phyloP scores from a whole-genome alignment of 768 basidiomycete species.

The Obba rivulosa region DNA sequence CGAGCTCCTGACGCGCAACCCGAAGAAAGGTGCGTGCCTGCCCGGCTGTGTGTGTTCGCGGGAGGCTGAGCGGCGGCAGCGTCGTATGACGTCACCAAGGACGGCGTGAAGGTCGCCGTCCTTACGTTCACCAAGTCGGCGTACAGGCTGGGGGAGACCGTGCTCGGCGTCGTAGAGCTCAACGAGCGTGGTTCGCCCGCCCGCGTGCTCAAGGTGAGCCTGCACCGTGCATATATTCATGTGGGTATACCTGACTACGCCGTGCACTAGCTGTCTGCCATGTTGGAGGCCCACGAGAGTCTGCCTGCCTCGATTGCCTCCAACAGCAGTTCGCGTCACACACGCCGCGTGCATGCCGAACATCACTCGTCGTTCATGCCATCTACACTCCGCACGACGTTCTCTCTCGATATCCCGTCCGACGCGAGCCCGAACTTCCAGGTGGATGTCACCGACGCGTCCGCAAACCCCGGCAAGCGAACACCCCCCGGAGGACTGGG shows the following conservation, averaged over 20 bases:
- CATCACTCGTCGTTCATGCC: constrained; percentile 73
- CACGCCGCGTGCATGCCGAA: constrained; percentile 80
- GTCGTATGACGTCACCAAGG: constrained; percentile 94
- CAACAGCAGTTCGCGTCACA: constrained; percentile 40
- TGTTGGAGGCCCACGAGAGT: constrained; percentile 84
- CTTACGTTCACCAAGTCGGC: constrained; percentile 90
- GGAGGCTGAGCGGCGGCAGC: constrained; percentile 37
- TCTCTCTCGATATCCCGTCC: constrained; percentile 87
- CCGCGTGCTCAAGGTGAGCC: constrained; percentile 78
- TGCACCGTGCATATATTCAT: too few relatives aligned
- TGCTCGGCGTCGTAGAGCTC: constrained; percentile 82
- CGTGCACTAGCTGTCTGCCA: constrained; percentile 74
- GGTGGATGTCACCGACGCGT: constrained; percentile 40
- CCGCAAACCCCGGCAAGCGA: constrained; percentile 12
- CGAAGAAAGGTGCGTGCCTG: constrained; percentile 68
- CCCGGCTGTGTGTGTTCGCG: background rate
- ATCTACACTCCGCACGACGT: constrained; percentile 72
- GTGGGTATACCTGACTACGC: too few relatives aligned
- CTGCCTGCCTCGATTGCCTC: constrained; percentile 59
- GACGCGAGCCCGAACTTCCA: constrained; percentile 88
- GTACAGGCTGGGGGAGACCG: constrained; percentile 89
- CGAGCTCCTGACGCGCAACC: constrained; percentile 84
- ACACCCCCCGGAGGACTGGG: constrained; percentile 63
- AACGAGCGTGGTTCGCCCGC: constrained; percentile 67
- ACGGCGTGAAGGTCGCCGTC: constrained; percentile 83